These are phyloP conservation scores for Kitagawia praeruptora DNA, from an alignment of 129 eudicot species.

Conservation along the genomic window DNA sequence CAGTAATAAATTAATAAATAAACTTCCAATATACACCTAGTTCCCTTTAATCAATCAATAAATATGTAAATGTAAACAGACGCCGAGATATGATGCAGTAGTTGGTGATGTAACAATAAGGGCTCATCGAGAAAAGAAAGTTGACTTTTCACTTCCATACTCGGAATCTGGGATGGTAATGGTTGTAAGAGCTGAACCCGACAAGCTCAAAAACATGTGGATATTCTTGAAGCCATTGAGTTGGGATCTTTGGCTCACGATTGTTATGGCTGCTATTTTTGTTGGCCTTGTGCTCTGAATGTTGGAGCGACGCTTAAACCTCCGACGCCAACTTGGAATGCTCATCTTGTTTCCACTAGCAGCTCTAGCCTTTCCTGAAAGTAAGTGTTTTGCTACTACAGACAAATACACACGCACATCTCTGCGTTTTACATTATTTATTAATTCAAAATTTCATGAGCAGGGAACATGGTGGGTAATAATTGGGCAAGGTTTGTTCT, in stretches of 20 bases:
- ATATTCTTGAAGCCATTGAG: conserved; percentile 38
- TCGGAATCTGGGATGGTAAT: conserved; percentile 34
- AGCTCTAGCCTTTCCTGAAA: conserved; percentile 3
- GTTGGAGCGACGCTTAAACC: conserved; percentile 31
- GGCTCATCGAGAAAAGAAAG: conserved; percentile 18
- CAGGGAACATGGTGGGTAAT: conserved; percentile 20
- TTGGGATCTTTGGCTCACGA: conserved; percentile 27
- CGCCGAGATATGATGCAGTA: conserved; percentile 19
- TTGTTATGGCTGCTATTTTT: conserved; percentile 15
- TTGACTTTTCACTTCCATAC: conserved; percentile 36
- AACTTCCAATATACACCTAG: background rate
- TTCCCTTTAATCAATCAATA: too few relatives aligned
- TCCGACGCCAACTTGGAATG: conserved; percentile 26
- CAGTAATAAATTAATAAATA: too few relatives aligned
- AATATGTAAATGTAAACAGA: background rate
- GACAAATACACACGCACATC: background rate
- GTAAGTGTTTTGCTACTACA: background rate
- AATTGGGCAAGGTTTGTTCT: conserved; percentile 33
- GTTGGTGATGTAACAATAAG: conserved; percentile 35
- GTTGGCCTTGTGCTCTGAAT: conserved; percentile 26
- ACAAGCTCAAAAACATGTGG: conserved; percentile 26
- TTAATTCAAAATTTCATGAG: background rate
- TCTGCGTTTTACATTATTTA: background rate
- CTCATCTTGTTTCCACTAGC: conserved; percentile 27
- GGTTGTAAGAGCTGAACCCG: conserved; percentile 16